Base-by-base conservation (phyloP, 768 basidiomycete species). In the Leccinum subgranulosum region DNA sequence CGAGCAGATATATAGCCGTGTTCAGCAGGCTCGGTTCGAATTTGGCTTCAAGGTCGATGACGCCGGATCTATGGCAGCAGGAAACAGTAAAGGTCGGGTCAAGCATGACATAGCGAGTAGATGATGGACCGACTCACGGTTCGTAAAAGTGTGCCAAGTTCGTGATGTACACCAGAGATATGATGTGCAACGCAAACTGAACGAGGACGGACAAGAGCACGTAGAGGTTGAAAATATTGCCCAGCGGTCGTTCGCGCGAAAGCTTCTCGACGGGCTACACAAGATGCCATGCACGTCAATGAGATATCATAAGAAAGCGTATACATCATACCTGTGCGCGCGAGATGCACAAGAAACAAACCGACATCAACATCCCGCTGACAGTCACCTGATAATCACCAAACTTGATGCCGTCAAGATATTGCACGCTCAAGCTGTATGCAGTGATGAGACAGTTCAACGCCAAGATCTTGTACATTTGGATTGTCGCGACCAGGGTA, bases 401-500 rank as follows among this genome's bases (percentile, higher is more conserved):
- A 73, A 95, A 98, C 74, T 98, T 98, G 81, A 99, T 98, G 19
- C 97, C 97, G 62, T 98, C 96, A 2, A 99, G 80, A 69, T 99
- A 98, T 72, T 96, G 95, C 29, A 98, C 97, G 64, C 92, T 94
- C 59, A 98, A 79, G 70, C 92, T 95, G 76, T 96, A 98, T n/a
- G 97, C 97, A 3, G 95, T 96, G 74, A 98, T 99, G 43, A 99
- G 79, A 69, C 97, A 98, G 70, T 98, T 99, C 55, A 99, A 77
- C 1, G 96, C 97, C 36, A 99, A 79, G 64, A 99, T 99, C 79
- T 98, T 97, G 85, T 98, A 99, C 97, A 99, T 99, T 76, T 99
- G 97, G 54, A 96, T 90, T 3, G 97, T 99, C 2, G 97, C 97
- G 47, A 98, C 97, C 17, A 99, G 85, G 1, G 97, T 99, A 77